Evolutionary conservation across 768 basidiomycete genomes (phyloP).

Genomic region (Boletales sp.): DNA sequence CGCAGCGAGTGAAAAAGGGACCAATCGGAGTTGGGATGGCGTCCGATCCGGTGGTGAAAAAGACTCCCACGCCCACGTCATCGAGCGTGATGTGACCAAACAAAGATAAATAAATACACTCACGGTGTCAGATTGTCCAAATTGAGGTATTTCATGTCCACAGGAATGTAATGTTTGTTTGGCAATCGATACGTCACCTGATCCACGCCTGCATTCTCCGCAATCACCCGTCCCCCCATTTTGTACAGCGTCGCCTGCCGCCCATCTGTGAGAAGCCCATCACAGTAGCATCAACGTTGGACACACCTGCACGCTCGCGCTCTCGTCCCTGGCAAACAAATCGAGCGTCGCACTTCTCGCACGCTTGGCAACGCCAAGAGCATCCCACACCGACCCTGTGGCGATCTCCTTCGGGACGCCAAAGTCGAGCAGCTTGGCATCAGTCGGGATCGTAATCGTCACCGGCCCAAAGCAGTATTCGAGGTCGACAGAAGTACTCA

Average conservation of each 20-base stretch:
- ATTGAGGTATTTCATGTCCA: constrained; percentile 73
- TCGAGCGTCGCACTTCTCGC: constrained; percentile 70
- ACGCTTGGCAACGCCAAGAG: constrained; percentile 43
- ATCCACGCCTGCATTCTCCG: constrained; percentile 56
- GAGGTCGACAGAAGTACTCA: constrained; percentile 85
- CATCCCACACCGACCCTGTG: constrained; percentile 59
- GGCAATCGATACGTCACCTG: constrained; percentile 73
- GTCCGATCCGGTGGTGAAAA: neutral
- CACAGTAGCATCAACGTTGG: neutral
- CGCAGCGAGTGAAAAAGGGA: neutral
- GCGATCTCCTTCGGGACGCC: constrained; percentile 31
- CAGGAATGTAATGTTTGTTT: constrained; percentile 94
- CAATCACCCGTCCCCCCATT: constrained; percentile 74
- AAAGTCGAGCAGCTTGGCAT: constrained; percentile 53
- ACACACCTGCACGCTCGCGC: constrained; percentile 85
- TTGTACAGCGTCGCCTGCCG: constrained; percentile 85
- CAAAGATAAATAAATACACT: constrained; percentile 21
- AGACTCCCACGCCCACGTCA: constrained; percentile 16
- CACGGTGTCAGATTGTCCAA: constrained; percentile 70
- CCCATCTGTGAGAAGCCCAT: neutral
- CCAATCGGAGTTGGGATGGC: constrained; percentile 9
- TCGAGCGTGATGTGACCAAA: neutral
- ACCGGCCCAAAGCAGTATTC: constrained; percentile 60
- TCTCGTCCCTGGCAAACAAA: constrained; percentile 82
- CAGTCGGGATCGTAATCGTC: constrained; percentile 42